These are phyloP conservation scores for Arachnomyces sp. DNA, from an alignment of 2,329 filamentous ascomycete genomes.

Conservation along the genomic window DNA sequence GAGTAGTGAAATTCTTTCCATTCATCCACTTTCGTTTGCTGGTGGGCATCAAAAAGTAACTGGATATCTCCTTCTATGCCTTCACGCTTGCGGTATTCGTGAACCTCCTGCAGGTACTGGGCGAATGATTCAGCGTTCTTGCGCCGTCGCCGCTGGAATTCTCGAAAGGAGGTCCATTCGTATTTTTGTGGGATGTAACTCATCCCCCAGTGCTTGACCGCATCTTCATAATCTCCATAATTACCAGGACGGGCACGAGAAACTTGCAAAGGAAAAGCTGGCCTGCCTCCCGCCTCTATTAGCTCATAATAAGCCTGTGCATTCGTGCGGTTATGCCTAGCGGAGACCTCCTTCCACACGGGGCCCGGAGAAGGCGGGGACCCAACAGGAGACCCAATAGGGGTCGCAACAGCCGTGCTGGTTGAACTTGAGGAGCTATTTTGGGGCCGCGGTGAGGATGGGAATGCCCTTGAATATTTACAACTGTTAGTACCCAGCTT, in stretches of 20 bases:
- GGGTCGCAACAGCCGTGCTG: neutral
- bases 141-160: neutral
- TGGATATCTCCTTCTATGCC: constrained; percentile 5
- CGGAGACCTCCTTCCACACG: neutral
- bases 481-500: too few relatives aligned
- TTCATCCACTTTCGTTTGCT: constrained; percentile 5
- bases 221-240: neutral
- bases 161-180: neutral
- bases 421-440: neutral
- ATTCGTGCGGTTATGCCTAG: neutral
- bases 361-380: neutral
- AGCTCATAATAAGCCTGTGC: neutral
- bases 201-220: constrained; percentile 1
- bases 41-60: constrained; percentile 2
- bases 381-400: too few relatives aligned
- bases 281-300: neutral
- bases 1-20: constrained; percentile 9
- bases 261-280: constrained; percentile 1
- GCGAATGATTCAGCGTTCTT: neutral
- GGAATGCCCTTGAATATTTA: neutral
- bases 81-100: constrained; percentile 2
- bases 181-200: neutral
- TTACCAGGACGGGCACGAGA: neutral
- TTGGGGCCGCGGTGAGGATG: neutral
- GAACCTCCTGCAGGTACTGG: constrained; percentile 1